Conservation (phyloP, 305 asterid species). For the Withania somnifera region DNA sequence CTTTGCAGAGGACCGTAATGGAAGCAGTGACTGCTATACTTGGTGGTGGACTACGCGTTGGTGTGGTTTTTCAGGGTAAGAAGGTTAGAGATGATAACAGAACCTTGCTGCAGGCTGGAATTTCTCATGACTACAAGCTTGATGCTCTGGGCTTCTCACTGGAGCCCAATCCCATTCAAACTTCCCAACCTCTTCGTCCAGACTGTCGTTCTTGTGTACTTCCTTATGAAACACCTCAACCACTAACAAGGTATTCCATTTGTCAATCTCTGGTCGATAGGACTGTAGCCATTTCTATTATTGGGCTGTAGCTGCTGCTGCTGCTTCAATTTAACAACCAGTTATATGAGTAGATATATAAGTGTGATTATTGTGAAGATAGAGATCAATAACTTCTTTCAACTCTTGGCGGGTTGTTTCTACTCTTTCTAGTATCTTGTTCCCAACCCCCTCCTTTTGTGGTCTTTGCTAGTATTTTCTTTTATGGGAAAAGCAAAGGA, state of each 20-base stretch:
- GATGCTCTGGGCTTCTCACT: conserved; percentile 69
- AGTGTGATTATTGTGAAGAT: not conserved
- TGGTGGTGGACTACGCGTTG: conserved; percentile 71
- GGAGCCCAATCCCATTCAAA: conserved; percentile 43
- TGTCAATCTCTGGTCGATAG: not conserved
- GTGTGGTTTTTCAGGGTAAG: conserved; percentile 90
- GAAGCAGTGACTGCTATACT: conserved; percentile 83
- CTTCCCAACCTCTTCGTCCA: conserved; percentile 9
- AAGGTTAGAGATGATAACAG: conserved; percentile 78
- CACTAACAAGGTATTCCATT: conserved; percentile 37
- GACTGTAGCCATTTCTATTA: not conserved
- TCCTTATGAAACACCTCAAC: conserved; percentile 21
- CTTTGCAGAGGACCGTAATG: conserved; percentile 66
- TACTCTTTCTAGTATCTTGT: not conserved
- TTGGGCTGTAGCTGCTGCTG: not conserved
- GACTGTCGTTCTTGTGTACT: conserved; percentile 13
- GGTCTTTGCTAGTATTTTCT: not conserved
- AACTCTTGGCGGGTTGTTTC: conserved; percentile 6
- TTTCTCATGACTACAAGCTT: conserved; percentile 52
- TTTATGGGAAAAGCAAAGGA: not conserved
- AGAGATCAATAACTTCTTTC: not conserved
- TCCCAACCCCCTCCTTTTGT: not conserved
- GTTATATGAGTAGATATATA: not conserved
- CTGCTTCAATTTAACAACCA: not conserved
- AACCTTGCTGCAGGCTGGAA: conserved; percentile 81